phyloP scores from a whole-genome alignment of 208 protist species.

The Endotrypanum monterogeii region DNA sequence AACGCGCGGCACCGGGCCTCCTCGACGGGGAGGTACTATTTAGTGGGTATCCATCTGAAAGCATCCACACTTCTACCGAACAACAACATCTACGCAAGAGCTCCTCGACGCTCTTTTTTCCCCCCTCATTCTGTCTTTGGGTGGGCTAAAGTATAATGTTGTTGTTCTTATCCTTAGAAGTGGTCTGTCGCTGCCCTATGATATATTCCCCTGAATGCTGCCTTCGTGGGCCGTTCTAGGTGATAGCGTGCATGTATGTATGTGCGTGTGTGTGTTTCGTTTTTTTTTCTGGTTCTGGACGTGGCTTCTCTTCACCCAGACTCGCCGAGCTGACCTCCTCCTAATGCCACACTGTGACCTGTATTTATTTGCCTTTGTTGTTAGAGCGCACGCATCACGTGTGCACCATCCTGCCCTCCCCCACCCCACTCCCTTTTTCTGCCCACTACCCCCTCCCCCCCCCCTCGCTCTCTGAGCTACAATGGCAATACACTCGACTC shows the following conservation, averaged over 20 bases:
- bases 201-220: conserved; percentile 6
- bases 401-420: no score
- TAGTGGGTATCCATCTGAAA: not conserved
- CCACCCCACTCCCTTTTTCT: no score
- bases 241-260: conserved; percentile 1
- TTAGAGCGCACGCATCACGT: no score
- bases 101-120: not conserved
- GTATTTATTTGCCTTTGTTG: no score
- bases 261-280: not conserved
- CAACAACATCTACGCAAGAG: not conserved
- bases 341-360: no score
- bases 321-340: no score
- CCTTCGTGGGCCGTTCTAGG: not conserved
- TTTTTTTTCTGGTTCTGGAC: no score
- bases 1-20: not conserved
- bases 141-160: not conserved
- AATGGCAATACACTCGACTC: no score
- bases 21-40: not conserved
- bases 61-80: not conserved
- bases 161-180: not conserved
- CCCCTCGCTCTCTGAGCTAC: no score
- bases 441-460: no score
- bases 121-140: no score
- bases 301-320: no score
- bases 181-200: not conserved